A percentile compares a stretch with the other conserved stretches of the same genome.
phyloP scores from a whole-genome alignment of 179 eudicot species.

The Beta macrorhiza region DNA sequence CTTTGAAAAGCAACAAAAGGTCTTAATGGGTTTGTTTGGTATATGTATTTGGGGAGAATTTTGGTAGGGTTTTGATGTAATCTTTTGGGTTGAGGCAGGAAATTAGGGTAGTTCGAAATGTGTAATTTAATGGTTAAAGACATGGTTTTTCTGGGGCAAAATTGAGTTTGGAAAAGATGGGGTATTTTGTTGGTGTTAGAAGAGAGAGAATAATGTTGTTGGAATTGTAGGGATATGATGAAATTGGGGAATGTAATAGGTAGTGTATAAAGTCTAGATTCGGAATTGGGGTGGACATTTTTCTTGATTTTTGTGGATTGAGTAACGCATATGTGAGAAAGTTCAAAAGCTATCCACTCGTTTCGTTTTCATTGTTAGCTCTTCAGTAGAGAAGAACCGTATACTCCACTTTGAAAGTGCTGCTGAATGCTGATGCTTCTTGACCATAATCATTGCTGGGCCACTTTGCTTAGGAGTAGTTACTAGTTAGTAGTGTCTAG shows the following conservation, averaged over 20 bases:
- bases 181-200: neutral
- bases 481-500: too few species aligned
- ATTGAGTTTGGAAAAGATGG: constrained; percentile 1
- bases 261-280: neutral
- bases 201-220: constrained; percentile 5
- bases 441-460: neutral
- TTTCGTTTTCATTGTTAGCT: neutral
- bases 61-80: constrained; percentile 20
- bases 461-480: neutral
- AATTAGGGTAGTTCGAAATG: constrained; percentile 28
- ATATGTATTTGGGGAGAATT: constrained; percentile 33
- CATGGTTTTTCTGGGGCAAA: constrained; percentile 36
- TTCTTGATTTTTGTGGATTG: constrained; percentile 21
- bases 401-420: neutral
- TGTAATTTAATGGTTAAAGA: constrained; percentile 56
- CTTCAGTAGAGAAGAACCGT: neutral
- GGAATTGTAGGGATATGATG: constrained; percentile 9
- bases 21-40: constrained; percentile 39
- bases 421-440: neutral
- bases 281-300: neutral
- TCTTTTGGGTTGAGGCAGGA: constrained; percentile 15
- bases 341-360: constrained; percentile 30
- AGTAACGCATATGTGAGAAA: constrained; percentile 18
- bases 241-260: constrained; percentile 6
- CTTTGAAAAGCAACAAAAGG: constrained; percentile 17